These are phyloP conservation scores for Sarocladium oryzae DNA, from an alignment of 2,329 filamentous ascomycete species.

Conservation along the genomic window DNA sequence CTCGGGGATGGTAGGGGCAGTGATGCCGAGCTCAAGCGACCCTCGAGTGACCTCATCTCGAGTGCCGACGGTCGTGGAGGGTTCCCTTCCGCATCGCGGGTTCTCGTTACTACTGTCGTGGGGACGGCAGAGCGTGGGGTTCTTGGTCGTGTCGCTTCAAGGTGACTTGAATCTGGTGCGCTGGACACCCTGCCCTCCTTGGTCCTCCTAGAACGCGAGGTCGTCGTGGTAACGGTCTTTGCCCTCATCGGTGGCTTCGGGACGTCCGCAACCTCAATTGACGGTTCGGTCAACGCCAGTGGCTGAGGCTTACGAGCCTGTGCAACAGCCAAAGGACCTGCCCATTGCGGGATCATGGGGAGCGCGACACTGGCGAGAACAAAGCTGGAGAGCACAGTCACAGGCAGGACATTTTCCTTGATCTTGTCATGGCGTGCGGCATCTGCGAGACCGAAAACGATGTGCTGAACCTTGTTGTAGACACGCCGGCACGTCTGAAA, in stretches of 20 bases:
- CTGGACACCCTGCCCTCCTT: conserved; percentile 42
- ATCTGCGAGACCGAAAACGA: conserved; percentile 74
- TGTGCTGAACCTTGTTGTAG: conserved; percentile 84
- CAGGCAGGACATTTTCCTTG: conserved; percentile 72
- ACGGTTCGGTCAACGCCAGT: conserved; percentile 20
- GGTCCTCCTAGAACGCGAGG: conserved; percentile 41
- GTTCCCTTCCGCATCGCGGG: background rate
- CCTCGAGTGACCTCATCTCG: conserved; percentile 49
- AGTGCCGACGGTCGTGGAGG: conserved; percentile 37
- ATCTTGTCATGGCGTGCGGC: conserved; percentile 65
- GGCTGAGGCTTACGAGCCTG: conserved; percentile 69
- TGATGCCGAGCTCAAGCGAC: conserved; percentile 61
- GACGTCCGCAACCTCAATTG: conserved; percentile 30
- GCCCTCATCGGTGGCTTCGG: conserved; percentile 57
- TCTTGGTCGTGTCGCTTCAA: conserved; percentile 19
- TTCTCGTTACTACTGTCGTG: background rate
- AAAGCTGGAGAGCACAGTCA: conserved; percentile 74
- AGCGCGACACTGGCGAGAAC: conserved; percentile 70
- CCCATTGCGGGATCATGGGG: conserved; percentile 69
- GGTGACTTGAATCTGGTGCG: conserved; percentile 31
- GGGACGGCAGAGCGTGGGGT: conserved; percentile 15
- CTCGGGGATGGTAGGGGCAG: conserved; percentile 56
- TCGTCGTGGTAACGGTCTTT: conserved; percentile 55
- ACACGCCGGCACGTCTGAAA: conserved; percentile 79
- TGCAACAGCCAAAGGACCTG: conserved; percentile 72